Conservation (phyloP, 2,329 filamentous ascomycete genomes). For the Polychaeton citri region DNA sequence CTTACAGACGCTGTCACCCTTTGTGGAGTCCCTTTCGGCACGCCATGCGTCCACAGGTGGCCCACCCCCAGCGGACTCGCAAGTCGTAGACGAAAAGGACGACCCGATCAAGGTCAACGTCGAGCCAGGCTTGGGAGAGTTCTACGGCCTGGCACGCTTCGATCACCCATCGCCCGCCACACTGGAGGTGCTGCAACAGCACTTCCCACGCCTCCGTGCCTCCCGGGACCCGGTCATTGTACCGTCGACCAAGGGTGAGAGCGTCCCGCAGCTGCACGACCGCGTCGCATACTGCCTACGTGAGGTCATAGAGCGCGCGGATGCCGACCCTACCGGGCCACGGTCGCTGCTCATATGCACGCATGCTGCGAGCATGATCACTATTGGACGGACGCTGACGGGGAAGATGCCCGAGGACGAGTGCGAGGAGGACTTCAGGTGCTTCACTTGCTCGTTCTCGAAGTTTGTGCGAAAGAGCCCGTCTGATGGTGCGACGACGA, state of each 20-base stretch:
- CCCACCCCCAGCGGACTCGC: too few species aligned
- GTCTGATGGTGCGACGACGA: background rate
- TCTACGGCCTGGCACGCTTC: conserved; percentile 80
- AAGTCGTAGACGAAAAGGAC: too few species aligned
- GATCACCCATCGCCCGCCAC: conserved; percentile 68
- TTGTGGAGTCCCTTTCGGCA: conserved; percentile 38
- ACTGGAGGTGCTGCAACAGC: conserved; percentile 44
- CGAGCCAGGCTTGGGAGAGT: conserved; percentile 51
- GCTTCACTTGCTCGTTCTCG: conserved; percentile 71
- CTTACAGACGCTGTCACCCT: conserved; percentile 67
- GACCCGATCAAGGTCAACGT: conserved; percentile 13
- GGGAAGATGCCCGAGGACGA: conserved; percentile 59
- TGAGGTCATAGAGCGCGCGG: conserved; percentile 58
- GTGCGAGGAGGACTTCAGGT: conserved; percentile 65
- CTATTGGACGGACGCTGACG: conserved; percentile 69
- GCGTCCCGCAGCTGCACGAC: conserved; percentile 64
- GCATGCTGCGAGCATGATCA: conserved; percentile 83
- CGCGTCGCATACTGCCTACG: conserved; percentile 59
- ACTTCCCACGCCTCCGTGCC: conserved; percentile 49
- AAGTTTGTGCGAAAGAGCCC: conserved; percentile 42
- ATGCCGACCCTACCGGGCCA: conserved; percentile 48
- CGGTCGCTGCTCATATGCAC: conserved; percentile 68
- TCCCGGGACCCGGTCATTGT: conserved; percentile 40
- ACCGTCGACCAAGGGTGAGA: conserved; percentile 65
- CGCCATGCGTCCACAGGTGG: conserved; percentile 3